These are phyloP conservation scores for Coffea humblotiana DNA, from an alignment of 305 asterid genomes.

Conservation along the genomic window DNA sequence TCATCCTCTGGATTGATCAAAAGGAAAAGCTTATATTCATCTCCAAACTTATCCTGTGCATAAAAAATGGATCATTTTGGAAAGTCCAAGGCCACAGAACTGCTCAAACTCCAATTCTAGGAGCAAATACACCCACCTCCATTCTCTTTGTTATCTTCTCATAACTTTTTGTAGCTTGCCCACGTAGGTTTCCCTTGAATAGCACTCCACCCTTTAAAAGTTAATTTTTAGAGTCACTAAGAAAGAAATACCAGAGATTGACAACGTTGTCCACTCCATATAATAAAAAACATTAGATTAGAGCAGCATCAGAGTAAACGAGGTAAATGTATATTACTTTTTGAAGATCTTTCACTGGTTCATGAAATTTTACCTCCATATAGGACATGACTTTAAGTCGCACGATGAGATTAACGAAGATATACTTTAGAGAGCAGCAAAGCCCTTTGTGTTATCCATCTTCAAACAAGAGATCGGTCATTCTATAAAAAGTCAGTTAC, in stretches of 20 bases:
- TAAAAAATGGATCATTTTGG: slow-evolving; percentile 22
- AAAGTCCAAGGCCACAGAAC: slow-evolving; percentile 12
- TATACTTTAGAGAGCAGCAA: neutral
- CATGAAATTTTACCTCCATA: neutral
- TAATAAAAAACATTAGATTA: neutral
- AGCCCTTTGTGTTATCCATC: neutral
- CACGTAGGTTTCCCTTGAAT: slow-evolving; percentile 94
- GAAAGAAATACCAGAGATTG: neutral
- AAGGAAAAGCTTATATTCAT: slow-evolving; percentile 76
- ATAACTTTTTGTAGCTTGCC: slow-evolving; percentile 77
- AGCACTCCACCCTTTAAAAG: slow-evolving; percentile 80
- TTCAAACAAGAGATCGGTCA: neutral
- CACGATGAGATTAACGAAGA: neutral
- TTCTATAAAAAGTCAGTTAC: neutral
- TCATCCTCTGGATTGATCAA: slow-evolving; percentile 93
- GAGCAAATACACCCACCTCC: slow-evolving; percentile 57
- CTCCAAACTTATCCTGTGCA: slow-evolving; percentile 89
- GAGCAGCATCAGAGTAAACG: neutral
- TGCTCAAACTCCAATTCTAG: slow-evolving; percentile 24
- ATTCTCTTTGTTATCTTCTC: slow-evolving; percentile 77
- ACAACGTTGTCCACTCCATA: neutral
- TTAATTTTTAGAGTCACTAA: slow-evolving; percentile 19
- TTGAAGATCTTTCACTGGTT: neutral
- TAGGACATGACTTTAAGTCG: neutral
- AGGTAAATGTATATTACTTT: neutral